phyloP scores from a whole-genome alignment of 331 rosid genomes.

The Malus hybrid region DNA sequence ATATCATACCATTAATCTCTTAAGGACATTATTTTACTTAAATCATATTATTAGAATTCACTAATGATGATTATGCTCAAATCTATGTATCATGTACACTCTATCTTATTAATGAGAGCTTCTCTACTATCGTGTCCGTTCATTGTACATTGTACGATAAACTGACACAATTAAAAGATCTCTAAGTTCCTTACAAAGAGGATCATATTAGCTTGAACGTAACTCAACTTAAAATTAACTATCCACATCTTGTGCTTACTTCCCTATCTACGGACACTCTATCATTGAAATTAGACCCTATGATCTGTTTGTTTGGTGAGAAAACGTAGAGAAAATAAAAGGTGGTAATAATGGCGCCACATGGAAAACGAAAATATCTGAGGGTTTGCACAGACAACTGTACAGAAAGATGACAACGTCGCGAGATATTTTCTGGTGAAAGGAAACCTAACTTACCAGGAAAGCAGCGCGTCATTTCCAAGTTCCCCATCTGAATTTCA shows the following conservation, averaged over 20 bases:
- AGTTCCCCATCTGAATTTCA: not conserved
- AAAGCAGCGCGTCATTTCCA: not conserved
- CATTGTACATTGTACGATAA: too few relatives aligned
- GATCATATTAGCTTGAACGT: rapidly evolving
- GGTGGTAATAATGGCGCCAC: not conserved
- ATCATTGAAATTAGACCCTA: not conserved
- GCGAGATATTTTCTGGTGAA: not conserved
- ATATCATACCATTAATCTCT: too few relatives aligned
- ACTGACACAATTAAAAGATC: rapidly evolving
- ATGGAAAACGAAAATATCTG: not conserved
- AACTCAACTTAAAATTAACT: too few relatives aligned
- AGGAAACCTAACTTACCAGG: not conserved
- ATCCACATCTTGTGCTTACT: too few relatives aligned
- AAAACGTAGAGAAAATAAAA: not conserved
- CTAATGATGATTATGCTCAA: too few relatives aligned
- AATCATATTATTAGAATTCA: too few relatives aligned
- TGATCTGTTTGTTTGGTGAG: not conserved
- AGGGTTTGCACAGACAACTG: not conserved
- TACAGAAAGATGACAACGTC: not conserved
- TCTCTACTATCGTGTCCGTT: too few relatives aligned
- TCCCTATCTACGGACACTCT: too few relatives aligned
- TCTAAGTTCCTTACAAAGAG: rapidly evolving
- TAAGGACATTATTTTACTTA: too few relatives aligned
- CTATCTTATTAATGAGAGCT: too few relatives aligned
- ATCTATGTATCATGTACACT: too few relatives aligned